Evolutionary conservation across 768 basidiomycete species (phyloP), one percentile per base, ranked within the genome.

Genomic region (Lactarius quietus): DNA sequence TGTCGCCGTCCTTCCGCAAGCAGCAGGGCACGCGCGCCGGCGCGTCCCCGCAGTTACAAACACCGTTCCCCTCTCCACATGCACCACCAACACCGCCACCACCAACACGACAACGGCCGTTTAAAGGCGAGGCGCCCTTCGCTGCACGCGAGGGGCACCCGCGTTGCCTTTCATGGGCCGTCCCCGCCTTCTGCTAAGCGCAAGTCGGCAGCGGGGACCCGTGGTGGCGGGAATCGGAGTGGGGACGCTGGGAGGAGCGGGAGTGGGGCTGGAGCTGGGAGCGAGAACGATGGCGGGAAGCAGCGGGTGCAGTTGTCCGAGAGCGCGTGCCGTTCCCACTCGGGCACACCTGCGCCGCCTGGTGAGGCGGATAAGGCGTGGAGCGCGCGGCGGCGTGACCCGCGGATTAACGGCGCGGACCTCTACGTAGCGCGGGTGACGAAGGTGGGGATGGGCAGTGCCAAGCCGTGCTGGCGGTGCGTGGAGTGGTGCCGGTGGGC

Each of bases 401-500:
- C 80, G 7, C 76, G 75, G 60, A 76, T 81, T 51, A 82, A 82
- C 58, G 84, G 84, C 2, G 80, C 82, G 39, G 84, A 85, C 70
- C 71, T 85, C 29, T 85, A 84, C 58, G 83, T 86, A 43, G 82
- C 78, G 20, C 78, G 84, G 17, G 74, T 81, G 60, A 82, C 78
- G 20, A 82, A 81, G 71, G 73, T 73, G 28, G 84, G 82, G n/a
- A 72, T 80, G 72, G 83, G 82, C n/a, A 74, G 73, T 57, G 80
- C 83, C 17, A 78, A 76, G 71, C 84, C 84, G 38, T 85, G 83
- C 70, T 83, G 82, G 80, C 74, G 84, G 51, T 85, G 84, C 62
- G 63, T 86, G 36, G 79, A 82, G 61, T 86, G 82, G 83, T 85
- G 82, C 68, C 74, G 75, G 52, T 85, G 84, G 83, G 82, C 83